Evolutionary conservation across 345 rosid genomes (phyloP).

Genomic region (Sapria himalayana): DNA sequence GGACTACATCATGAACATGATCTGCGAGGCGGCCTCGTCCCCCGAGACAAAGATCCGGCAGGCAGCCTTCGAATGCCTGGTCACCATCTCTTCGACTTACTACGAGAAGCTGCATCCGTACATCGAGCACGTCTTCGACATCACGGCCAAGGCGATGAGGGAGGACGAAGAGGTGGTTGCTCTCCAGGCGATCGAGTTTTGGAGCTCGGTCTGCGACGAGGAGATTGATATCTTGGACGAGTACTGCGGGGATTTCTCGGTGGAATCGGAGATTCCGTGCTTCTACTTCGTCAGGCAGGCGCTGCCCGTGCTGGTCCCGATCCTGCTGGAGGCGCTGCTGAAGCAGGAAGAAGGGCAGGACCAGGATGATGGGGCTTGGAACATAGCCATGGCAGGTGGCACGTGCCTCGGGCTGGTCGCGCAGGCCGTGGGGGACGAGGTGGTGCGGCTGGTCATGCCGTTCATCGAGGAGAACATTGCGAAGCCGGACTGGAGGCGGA

Average conservation of each 20-base stretch:
- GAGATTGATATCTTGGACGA: conserved; percentile 49
- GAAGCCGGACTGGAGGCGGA: conserved; percentile 48
- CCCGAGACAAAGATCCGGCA: conserved; percentile 36
- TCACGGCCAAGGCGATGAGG: conserved; percentile 38
- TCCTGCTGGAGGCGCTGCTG: conserved; percentile 38
- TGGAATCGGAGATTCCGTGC: conserved; percentile 34
- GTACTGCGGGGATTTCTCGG: conserved; percentile 27
- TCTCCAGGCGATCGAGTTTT: conserved; percentile 48
- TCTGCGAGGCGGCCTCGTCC: conserved; percentile 40
- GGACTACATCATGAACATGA: conserved; percentile 47
- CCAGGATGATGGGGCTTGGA: conserved; percentile 60
- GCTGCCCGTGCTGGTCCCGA: conserved; percentile 35
- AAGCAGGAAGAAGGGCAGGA: conserved; percentile 61
- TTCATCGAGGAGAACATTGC: conserved; percentile 45
- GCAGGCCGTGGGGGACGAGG: conserved; percentile 42
- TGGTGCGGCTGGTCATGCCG: conserved; percentile 47
- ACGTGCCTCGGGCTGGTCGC: conserved; percentile 55
- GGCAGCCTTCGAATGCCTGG: conserved; percentile 50
- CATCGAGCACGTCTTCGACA: conserved; percentile 35
- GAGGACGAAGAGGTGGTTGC: conserved; percentile 46
- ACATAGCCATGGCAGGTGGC: conserved; percentile 53
- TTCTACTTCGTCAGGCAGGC: conserved; percentile 45
- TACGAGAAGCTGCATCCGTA: conserved; percentile 32
- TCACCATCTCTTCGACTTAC: conserved; percentile 42
- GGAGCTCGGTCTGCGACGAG: conserved; percentile 56